Conservation (phyloP, 2,329 filamentous ascomycete species). For the Aspergillus sp. region DNA sequence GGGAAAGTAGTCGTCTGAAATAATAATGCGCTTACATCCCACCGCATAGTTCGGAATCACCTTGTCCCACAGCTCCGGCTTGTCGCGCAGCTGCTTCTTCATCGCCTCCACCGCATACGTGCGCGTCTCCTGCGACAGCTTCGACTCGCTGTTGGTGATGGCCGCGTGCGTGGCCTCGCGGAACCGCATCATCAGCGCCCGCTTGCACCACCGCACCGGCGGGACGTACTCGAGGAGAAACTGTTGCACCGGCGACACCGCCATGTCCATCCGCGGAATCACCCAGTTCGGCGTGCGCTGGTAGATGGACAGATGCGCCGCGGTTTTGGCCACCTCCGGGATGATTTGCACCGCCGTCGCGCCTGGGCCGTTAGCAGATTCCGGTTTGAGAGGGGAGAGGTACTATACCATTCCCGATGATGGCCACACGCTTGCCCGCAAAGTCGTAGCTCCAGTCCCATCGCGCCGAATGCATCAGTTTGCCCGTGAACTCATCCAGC, state of each 20-base stretch:
- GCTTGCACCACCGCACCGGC: constrained; percentile 48
- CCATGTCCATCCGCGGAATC: constrained; percentile 51
- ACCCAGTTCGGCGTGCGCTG: constrained; percentile 61
- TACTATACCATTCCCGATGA: constrained; percentile 59
- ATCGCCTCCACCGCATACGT: constrained; percentile 37
- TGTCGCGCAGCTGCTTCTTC: constrained; percentile 46
- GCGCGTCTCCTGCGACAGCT: constrained; percentile 42
- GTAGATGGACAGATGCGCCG: constrained; percentile 52
- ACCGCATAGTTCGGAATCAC: constrained; percentile 54
- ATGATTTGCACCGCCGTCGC: constrained; percentile 59
- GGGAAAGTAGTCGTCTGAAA: constrained; percentile 56
- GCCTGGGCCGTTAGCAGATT: constrained; percentile 33
- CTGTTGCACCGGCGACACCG: constrained; percentile 43
- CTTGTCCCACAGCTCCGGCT: constrained; percentile 51
- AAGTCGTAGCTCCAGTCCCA: constrained; percentile 60
- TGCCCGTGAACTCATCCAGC: constrained; percentile 49
- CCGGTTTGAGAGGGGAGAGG: too few species aligned
- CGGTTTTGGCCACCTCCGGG: constrained; percentile 54
- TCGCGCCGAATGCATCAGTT: constrained; percentile 56
- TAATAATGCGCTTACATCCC: constrained; percentile 56
- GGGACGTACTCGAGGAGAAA: constrained; percentile 51
- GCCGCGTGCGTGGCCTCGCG: constrained; percentile 50
- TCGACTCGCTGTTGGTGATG: constrained; percentile 38
- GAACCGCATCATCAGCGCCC: constrained; percentile 54
- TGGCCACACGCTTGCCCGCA: constrained; percentile 53